Percentiles rank a stretch among this genome's conserved stretches.
Conservation (phyloP, 331 rosid genomes). For the Pyracantha coccinea region DNA sequence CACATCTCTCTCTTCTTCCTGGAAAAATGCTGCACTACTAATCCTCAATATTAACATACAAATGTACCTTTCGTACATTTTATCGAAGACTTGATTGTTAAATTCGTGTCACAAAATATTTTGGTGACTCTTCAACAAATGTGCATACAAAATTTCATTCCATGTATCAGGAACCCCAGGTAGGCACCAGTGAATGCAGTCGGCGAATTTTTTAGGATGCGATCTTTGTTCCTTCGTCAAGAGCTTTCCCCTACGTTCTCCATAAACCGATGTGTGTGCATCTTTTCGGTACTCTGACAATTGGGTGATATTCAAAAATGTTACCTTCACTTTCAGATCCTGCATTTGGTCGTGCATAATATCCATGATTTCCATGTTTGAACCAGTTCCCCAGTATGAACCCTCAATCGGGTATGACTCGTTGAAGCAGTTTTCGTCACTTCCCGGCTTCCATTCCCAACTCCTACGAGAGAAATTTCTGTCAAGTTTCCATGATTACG, state of each 20-base stretch:
- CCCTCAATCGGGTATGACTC: slow-evolving; percentile 61
- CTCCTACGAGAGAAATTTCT: slow-evolving; percentile 37
- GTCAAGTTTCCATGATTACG: neutral
- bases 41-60: neutral
- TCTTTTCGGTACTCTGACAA: slow-evolving; percentile 84
- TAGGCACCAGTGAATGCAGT: slow-evolving; percentile 93
- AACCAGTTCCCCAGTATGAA: slow-evolving; percentile 81
- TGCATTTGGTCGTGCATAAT: slow-evolving; percentile 32
- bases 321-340: slow-evolving; percentile 43
- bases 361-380: slow-evolving; percentile 73
- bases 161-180: slow-evolving; percentile 98
- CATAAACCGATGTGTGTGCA: slow-evolving; percentile 71
- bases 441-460: slow-evolving; percentile 87
- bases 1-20: neutral
- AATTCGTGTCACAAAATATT: slow-evolving; percentile 22
- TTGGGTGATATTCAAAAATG: slow-evolving; percentile 72
- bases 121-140: slow-evolving; percentile 52
- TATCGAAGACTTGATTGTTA: neutral
- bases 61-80: neutral
- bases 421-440: slow-evolving; percentile 69
- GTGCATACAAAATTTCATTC: slow-evolving; percentile 73
- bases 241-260: slow-evolving; percentile 79
- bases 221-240: slow-evolving; percentile 70
- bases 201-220: slow-evolving; percentile 62
- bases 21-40: neutral